These are phyloP conservation scores for Pisolithus sp. DNA, from an alignment of 768 basidiomycete genomes.

Conservation along the genomic window DNA sequence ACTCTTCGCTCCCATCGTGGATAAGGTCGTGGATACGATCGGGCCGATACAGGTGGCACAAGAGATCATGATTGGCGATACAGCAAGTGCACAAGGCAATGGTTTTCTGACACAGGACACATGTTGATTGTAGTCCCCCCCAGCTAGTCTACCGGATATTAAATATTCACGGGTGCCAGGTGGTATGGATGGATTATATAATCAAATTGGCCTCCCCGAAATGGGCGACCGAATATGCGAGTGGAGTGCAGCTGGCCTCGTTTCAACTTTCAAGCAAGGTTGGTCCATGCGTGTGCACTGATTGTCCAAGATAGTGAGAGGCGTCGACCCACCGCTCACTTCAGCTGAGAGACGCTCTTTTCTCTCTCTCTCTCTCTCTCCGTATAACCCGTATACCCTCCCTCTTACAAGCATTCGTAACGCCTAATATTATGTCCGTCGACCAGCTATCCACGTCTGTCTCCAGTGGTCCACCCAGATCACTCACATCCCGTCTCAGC, in stretches of 20 bases:
- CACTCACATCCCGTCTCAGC: constrained; percentile 12
- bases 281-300: neutral
- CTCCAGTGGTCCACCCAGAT: constrained; percentile 9
- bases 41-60: constrained; percentile 7
- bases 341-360: neutral
- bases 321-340: no score
- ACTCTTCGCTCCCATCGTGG: constrained; percentile 58
- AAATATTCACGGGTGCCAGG: no score
- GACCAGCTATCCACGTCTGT: constrained; percentile 13
- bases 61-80: neutral
- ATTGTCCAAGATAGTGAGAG: neutral
- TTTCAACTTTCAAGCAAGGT: no score
- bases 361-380: neutral
- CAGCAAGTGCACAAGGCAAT: neutral
- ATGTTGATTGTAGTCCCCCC: no score
- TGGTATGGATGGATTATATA: no score
- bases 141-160: no score
- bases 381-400: neutral
- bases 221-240: no score
- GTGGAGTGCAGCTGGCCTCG: no score
- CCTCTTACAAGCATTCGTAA: neutral
- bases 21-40: constrained; percentile 33
- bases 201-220: no score
- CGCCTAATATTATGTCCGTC: constrained; percentile 16
- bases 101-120: no score